phyloP scores from a whole-genome alignment of 2,329 filamentous ascomycete species.

The Aspergillus sp. region DNA sequence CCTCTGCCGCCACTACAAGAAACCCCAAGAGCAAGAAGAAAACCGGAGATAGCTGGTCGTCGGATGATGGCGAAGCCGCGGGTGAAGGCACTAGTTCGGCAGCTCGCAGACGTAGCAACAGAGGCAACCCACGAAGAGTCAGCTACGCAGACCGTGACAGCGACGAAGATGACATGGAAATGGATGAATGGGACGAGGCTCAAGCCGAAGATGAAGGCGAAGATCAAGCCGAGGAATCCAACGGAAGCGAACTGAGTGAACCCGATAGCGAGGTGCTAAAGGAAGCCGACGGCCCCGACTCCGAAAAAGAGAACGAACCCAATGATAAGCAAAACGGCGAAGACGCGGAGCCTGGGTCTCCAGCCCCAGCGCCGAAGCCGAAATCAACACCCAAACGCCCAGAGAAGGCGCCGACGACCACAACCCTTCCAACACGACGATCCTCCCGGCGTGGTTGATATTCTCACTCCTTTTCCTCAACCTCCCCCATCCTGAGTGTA shows the following conservation, averaged over 20 bases:
- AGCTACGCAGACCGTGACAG: conserved; percentile 47
- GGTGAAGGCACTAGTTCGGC: conserved; percentile 28
- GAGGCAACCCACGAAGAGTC: conserved; percentile 35
- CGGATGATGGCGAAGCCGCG: conserved; percentile 44
- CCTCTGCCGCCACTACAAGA: conserved; percentile 29
- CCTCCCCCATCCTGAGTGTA: background rate
- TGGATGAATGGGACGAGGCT: conserved; percentile 38
- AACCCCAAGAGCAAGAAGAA: conserved; percentile 38
- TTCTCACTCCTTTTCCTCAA: background rate
- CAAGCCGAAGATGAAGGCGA: conserved; percentile 29
- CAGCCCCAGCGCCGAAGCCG: conserved; percentile 12
- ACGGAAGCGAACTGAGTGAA: conserved; percentile 20
- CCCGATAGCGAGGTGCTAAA: conserved; percentile 21
- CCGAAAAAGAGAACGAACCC: conserved; percentile 23
- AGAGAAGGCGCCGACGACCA: conserved; percentile 7
- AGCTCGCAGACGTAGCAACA: conserved; percentile 41
- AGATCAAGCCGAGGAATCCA: conserved; percentile 23
- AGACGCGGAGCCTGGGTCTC: conserved; percentile 4
- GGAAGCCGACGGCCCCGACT: conserved; percentile 13
- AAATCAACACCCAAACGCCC: conserved; percentile 12
- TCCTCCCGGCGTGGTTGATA: conserved; percentile 21
- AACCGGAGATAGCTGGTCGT: conserved; percentile 41
- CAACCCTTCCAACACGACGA: conserved; percentile 19
- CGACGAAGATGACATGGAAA: conserved; percentile 45
- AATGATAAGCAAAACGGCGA: conserved; percentile 20